Evolutionary conservation across 208 protist genomes (phyloP), one percentile per base, ranked within the genome.

Genomic region (Acanthamoeba quina): DNA sequence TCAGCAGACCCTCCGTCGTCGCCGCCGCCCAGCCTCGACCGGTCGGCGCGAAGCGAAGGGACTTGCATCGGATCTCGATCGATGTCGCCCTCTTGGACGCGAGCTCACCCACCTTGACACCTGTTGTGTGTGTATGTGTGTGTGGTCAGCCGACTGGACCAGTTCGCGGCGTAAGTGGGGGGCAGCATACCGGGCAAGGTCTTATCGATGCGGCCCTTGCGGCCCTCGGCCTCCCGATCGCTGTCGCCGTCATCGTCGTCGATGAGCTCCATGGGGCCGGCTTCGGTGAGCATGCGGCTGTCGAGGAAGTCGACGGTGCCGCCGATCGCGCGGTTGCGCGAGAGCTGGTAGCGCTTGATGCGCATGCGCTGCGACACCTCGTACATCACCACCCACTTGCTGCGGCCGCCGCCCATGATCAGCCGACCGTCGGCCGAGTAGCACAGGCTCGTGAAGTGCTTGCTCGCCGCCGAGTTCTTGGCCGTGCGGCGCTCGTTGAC

Each of bases 381-480:
- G 90, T 98, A 98, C 34, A 98, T 97, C 56, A 97, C 98, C 7
- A 98, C 95, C 56, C 94, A 98, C 56, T 97, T 97, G 49, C 70
- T 95, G 29, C 96, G 68, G 66, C 98, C 98, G 74, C 96, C 95
- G 9, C 96, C 97, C 47, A 98, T 90, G 1, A 98, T 11, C 88
- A 60, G 96, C 31, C 47, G 6, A 15, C 97, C 97, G 89, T 98
- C 97, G 4, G 98, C 95, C 24, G 96, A 96, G n/a, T 92, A 92
- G 64, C 86, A 92, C 56, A 92, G 47, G 21, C 26, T 76, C 6
- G 94, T 96, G 91, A 98, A 98, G 47, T 74, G 90, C 83, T 92
- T 94, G 41, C 92, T 91, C 0, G 64, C 29, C 31, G 85, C 15
- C 17, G 62, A 85, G 62, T 90, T 98, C 58, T 95, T 95, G 5